Evolutionary conservation across 768 basidiomycete genomes (phyloP).

Genomic region (Mycena chlorophos): DNA sequence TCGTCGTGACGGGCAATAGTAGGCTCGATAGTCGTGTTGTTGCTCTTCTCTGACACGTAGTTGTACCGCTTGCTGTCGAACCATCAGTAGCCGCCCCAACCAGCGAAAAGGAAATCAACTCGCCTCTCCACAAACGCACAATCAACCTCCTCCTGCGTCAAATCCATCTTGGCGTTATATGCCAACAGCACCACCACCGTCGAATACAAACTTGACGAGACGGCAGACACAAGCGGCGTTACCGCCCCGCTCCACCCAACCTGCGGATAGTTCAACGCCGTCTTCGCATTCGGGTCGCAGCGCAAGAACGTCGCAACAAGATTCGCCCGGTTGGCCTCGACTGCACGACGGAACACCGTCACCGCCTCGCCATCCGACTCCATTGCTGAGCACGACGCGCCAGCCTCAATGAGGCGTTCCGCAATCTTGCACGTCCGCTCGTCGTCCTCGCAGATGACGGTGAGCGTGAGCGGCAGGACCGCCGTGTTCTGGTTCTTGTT

Average conservation of each 20-base stretch:
- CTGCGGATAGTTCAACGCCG: slow-evolving; percentile 41
- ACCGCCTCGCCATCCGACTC: slow-evolving; percentile 34
- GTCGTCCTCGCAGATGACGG: slow-evolving; percentile 42
- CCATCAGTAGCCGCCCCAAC: neutral
- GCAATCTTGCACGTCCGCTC: slow-evolving; percentile 41
- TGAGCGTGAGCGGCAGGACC: slow-evolving; percentile 40
- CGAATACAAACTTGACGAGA: slow-evolving; percentile 35
- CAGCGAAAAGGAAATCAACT: slow-evolving; percentile 19
- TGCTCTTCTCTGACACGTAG: slow-evolving; percentile 29
- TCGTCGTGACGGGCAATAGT: slow-evolving; percentile 39
- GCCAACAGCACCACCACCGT: slow-evolving; percentile 39
- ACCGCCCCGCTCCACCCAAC: slow-evolving; percentile 27
- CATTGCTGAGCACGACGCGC: slow-evolving; percentile 40
- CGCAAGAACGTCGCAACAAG: slow-evolving; percentile 42
- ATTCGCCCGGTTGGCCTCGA: slow-evolving; percentile 36
- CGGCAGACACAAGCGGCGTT: slow-evolving; percentile 42
- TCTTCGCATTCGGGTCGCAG: slow-evolving; percentile 41
- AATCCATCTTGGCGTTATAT: slow-evolving; percentile 39
- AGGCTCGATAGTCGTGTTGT: slow-evolving; percentile 38
- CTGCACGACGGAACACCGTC: slow-evolving; percentile 45
- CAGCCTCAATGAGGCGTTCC: slow-evolving; percentile 40
- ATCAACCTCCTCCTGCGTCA: slow-evolving; percentile 38
- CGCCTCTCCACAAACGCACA: slow-evolving; percentile 37
- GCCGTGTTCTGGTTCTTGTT: slow-evolving; percentile 24
- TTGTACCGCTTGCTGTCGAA: slow-evolving; percentile 19